A percentile compares a stretch with the other conserved stretches of the same genome.
Evolutionary conservation across 2,329 filamentous ascomycete genomes (phyloP).

Genomic region (Colletotrichum sp.): DNA sequence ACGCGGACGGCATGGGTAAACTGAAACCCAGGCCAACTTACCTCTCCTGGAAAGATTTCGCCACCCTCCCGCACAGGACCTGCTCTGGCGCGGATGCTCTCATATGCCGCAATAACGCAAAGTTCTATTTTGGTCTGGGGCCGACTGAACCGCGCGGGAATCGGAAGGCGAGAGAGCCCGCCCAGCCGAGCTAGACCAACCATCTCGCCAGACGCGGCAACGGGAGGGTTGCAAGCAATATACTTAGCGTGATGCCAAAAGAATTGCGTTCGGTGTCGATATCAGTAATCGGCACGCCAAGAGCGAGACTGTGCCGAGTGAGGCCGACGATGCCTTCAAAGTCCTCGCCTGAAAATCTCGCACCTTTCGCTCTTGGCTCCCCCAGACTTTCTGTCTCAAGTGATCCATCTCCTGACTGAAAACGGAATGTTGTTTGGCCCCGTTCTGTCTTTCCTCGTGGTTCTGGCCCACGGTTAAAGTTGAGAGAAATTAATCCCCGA

Average conservation of each 20-base stretch:
- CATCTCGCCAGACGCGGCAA: not conserved
- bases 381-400: not conserved
- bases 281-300: not conserved
- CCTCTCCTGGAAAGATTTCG: not conserved
- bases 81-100: not conserved
- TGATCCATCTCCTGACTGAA: not conserved
- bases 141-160: not conserved
- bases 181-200: not conserved
- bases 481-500: constrained; percentile 11
- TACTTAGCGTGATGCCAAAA: not conserved
- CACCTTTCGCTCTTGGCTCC: not conserved
- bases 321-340: not conserved
- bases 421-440: not conserved
- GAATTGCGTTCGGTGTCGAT: not conserved
- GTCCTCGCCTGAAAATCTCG: not conserved
- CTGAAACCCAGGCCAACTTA: not conserved
- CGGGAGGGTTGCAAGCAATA: not conserved
- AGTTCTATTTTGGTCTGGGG: not conserved
- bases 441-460: not conserved
- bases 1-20: not conserved
- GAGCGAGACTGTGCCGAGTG: not conserved
- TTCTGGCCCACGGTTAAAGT: not conserved
- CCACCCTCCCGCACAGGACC: not conserved
- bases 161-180: not conserved
- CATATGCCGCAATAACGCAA: not conserved